phyloP scores from a whole-genome alignment of 2,329 filamentous ascomycete genomes.

The Fusarium cicatricum region DNA sequence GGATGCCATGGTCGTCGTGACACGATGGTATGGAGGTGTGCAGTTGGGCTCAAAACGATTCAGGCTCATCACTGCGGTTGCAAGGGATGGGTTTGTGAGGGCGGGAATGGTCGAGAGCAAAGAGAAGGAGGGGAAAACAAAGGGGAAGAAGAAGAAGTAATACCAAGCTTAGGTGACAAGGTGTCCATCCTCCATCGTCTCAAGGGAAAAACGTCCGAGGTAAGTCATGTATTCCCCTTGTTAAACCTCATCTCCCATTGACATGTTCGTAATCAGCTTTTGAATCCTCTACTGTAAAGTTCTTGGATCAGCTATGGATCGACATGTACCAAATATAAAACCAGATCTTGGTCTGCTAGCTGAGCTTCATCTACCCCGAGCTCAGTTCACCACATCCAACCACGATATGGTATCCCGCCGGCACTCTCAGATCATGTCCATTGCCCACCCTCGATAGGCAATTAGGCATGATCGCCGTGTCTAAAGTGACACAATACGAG shows the following conservation, averaged over 20 bases:
- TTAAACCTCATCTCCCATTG: background rate
- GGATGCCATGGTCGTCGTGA: constrained; percentile 92
- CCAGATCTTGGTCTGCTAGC: no score
- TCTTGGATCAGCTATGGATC: background rate
- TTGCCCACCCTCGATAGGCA: constrained; percentile 1
- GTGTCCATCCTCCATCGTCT: no score
- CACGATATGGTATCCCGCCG: background rate
- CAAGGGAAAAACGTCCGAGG: no score
- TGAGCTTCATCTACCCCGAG: no score
- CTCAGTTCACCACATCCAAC: background rate
- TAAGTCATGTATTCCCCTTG: background rate
- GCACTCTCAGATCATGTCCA: background rate
- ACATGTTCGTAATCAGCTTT: constrained; percentile 1
- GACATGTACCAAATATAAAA: background rate
- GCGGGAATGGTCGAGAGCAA: constrained; percentile 73
- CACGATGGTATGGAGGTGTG: constrained; percentile 93
- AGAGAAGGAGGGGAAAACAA: constrained; percentile 43
- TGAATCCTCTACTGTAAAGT: background rate
- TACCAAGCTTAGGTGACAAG: background rate
- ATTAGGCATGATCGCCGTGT: background rate
- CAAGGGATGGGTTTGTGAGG: constrained; percentile 82
- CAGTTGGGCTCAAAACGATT: constrained; percentile 90
- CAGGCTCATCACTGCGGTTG: constrained; percentile 85
- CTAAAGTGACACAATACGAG: background rate
- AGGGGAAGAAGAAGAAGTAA: constrained; percentile 23